Evolutionary conservation across 805 yeast species (phyloP), one percentile per base, ranked within the genome.

Genomic region (Wickerhamiella azymoides): DNA sequence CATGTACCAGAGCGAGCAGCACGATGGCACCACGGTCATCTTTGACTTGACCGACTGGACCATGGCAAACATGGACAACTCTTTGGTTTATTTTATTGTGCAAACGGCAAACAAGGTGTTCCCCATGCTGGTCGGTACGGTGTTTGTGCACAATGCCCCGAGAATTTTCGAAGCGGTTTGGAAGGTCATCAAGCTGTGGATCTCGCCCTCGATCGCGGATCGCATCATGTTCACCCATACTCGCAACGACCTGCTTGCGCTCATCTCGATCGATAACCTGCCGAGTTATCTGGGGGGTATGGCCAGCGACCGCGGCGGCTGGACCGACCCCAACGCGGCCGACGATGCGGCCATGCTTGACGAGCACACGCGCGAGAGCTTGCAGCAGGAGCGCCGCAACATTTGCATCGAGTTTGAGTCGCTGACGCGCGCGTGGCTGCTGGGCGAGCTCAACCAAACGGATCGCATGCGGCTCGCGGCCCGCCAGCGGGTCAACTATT

Each of bases 151-250:
- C 26, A 41, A 41, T 25, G 39, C 45, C 5, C 39, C 45, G 14
- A 33, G 25, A 14, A 35, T 35, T 9, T 41, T 41, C 14, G 30
- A 14, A 9, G 45, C 39, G 9, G 19, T 35, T 2, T 41, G 45
- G 45, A 33, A 14, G 25, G 33, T 41, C 10, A 24, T 41, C 10
- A 33, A 33, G 32, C 24, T 26, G 10, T 89, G 96, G 97, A 69
- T 89, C 47, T 97, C 89, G 60, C 97, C 98, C 2, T 96, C 84
- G 17, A 96, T 89, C 46, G 94, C 96, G 0, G 72, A 88, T 19
- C 89, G 92, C 64, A 84, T 89, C 55, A 74, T 76, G 37, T 92
- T 89, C 65, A 83, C 95, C 21, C 80, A 81, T 57, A 69, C 69
- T 52, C 60, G 67, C 25, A 73, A 76, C 47, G 96, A 92, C 47